Evolutionary conservation across 2,329 filamentous ascomycete species (phyloP).

Genomic region (Hirsutella rhossiliensis): DNA sequence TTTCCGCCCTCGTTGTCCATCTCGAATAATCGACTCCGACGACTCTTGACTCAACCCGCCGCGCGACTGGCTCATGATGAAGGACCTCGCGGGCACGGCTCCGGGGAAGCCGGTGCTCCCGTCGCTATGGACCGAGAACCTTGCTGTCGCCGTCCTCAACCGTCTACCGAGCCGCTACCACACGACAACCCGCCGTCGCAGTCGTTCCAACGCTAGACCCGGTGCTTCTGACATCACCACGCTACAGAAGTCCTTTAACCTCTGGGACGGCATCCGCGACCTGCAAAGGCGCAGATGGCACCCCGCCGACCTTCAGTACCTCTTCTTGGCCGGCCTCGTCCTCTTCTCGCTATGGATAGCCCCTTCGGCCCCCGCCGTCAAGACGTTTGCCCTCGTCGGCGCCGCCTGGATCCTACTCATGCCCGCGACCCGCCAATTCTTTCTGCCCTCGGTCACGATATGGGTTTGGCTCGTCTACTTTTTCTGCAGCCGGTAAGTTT

Average conservation of each 20-base stretch:
- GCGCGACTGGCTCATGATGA: conserved; percentile 16
- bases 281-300: conserved; percentile 72
- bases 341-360: conserved; percentile 80
- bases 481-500: conserved; percentile 78
- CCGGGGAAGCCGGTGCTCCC: conserved; percentile 29
- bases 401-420: conserved; percentile 62
- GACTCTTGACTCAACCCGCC: background rate
- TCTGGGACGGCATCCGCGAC: conserved; percentile 62
- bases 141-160: conserved; percentile 30
- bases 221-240: conserved; percentile 52
- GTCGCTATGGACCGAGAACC: conserved; percentile 25
- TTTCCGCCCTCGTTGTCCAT: background rate
- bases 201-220: conserved; percentile 25
- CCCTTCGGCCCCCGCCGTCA: conserved; percentile 66
- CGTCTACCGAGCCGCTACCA: conserved; percentile 28
- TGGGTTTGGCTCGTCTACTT: conserved; percentile 84
- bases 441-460: conserved; percentile 75
- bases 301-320: conserved; percentile 74
- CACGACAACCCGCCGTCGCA: conserved; percentile 21
- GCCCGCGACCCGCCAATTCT: conserved; percentile 81
- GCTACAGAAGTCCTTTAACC: conserved; percentile 73
- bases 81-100: conserved; percentile 22
- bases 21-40: background rate
- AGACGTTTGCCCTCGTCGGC: conserved; percentile 57
- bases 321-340: conserved; percentile 58